A percentile compares a stretch with the other conserved stretches of the same genome.
Conservation (phyloP, 805 yeast species). For the Hanseniaspora vineae region DNA sequence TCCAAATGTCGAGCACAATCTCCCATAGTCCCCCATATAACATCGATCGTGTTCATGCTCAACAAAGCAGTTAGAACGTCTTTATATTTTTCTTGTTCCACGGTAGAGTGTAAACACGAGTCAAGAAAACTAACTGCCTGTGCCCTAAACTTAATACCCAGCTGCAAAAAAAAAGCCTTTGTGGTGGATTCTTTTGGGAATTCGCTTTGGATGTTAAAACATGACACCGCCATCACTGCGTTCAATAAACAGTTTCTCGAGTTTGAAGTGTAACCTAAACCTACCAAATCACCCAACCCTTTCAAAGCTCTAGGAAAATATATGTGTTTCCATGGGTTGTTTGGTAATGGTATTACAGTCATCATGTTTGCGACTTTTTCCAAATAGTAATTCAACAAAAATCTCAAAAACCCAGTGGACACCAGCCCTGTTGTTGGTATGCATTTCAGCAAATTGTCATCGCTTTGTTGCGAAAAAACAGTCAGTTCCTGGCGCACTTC, state of each 20-base stretch:
- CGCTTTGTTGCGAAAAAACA: conserved; percentile 1
- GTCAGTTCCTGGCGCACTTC: conserved; percentile 7
- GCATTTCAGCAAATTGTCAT: conserved; percentile 14
- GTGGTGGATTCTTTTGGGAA: conserved; percentile 53
- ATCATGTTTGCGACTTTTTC: conserved; percentile 67
- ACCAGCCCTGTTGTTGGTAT: conserved; percentile 50
- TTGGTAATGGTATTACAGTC: conserved; percentile 58
- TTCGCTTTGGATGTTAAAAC: conserved; percentile 66
- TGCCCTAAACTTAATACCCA: conserved; percentile 61
- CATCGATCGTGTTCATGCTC: conserved; percentile 79
- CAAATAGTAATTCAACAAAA: conserved; percentile 56
- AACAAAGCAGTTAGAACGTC: conserved; percentile 73
- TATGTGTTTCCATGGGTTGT: conserved; percentile 82
- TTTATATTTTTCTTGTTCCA: conserved; percentile 55
- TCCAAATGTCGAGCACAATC: conserved; percentile 66
- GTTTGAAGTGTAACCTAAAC: conserved; percentile 58
- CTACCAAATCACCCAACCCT: conserved; percentile 72
- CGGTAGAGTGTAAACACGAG: conserved; percentile 40
- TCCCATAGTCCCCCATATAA: conserved; percentile 84
- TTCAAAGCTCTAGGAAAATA: conserved; percentile 71
- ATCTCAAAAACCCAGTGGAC: conserved; percentile 59
- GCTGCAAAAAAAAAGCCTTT: conserved; percentile 54
- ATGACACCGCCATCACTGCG: conserved; percentile 69
- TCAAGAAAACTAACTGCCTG: conserved; percentile 63
- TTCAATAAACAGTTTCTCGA: conserved; percentile 69